A percentile compares a stretch with the other conserved stretches of the same genome.
These are phyloP conservation scores for Penicillium sp. DNA, from an alignment of 2,329 filamentous ascomycete species.

Conservation along the genomic window DNA sequence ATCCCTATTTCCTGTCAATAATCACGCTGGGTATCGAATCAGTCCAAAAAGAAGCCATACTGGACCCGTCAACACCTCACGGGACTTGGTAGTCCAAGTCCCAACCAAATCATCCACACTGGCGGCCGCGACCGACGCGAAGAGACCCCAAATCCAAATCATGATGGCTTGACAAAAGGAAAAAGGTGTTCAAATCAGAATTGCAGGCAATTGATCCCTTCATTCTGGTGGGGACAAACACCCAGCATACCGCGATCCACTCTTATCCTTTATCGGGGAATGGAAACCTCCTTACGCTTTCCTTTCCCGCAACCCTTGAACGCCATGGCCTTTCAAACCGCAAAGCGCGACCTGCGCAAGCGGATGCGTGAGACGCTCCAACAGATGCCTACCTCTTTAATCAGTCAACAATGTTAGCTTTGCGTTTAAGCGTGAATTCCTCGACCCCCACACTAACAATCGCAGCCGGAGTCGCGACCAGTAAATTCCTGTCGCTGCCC, in stretches of 20 bases:
- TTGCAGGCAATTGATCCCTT: conserved; percentile 17
- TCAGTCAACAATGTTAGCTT: conserved; percentile 68
- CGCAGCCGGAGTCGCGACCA: conserved; percentile 65
- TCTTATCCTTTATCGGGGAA: conserved; percentile 22
- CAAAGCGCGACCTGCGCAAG: conserved; percentile 74
- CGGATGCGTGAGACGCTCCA: conserved; percentile 68
- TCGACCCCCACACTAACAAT: background rate
- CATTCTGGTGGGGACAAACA: conserved; percentile 23
- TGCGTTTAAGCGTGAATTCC: background rate
- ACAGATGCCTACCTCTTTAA: conserved; percentile 60
- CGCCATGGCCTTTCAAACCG: conserved; percentile 57
- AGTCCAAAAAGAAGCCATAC: conserved; percentile 45
- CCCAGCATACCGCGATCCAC: conserved; percentile 16
- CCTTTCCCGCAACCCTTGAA: conserved; percentile 12
- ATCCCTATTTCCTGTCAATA: conserved; percentile 51
- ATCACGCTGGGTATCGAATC: background rate
- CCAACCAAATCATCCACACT: conserved; percentile 58
- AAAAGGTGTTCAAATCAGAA: conserved; percentile 8
- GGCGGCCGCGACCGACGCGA: conserved; percentile 41
- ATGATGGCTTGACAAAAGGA: conserved; percentile 20
- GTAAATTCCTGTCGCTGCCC: conserved; percentile 64
- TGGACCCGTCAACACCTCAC: conserved; percentile 67
- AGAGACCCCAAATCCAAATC: conserved; percentile 37
- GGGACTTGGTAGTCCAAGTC: conserved; percentile 72
- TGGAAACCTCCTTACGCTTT: conserved; percentile 7